Percentiles rank a stretch among this genome's conserved stretches.
Conservation (phyloP, 2,329 filamentous ascomycete species). For the Purpureocillium takamizusanense region DNA sequence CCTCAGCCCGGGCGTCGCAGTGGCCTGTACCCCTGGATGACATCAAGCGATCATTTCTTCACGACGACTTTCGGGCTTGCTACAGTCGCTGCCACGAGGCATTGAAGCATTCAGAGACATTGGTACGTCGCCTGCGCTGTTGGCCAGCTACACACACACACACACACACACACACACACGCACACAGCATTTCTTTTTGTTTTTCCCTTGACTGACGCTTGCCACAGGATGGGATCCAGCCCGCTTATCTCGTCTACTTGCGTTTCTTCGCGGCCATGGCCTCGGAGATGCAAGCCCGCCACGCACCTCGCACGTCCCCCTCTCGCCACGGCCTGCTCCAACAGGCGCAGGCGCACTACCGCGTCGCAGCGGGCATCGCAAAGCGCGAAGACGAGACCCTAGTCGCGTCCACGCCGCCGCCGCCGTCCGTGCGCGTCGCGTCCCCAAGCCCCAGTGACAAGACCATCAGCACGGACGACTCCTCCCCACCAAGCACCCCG, state of each 20-base stretch:
- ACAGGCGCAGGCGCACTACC: constrained; percentile 44
- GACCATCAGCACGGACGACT: constrained; percentile 37
- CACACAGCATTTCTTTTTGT: no score
- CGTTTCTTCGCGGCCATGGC: constrained; percentile 55
- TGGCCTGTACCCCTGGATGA: constrained; percentile 43
- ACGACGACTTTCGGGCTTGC: constrained; percentile 43
- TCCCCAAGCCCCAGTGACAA: constrained; percentile 30
- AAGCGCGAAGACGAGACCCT: constrained; percentile 32
- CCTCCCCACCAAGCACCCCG: constrained; percentile 33
- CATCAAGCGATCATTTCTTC: constrained; percentile 44
- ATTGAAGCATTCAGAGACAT: constrained; percentile 36
- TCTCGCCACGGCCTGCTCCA: constrained; percentile 38
- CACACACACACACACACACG: no score
- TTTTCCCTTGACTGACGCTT: constrained; percentile 5
- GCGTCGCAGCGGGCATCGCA: constrained; percentile 37
- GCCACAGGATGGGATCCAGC: constrained; percentile 31
- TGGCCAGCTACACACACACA: no score
- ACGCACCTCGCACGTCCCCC: constrained; percentile 34
- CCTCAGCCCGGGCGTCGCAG: constrained; percentile 34
- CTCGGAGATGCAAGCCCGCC: constrained; percentile 45
- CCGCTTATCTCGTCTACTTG: constrained; percentile 47
- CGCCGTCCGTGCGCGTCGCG: constrained; percentile 29
- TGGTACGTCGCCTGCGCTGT: constrained; percentile 25
- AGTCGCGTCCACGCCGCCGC: no score
- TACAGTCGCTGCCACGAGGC: constrained; percentile 43